Evolutionary conservation across 805 yeast genomes (phyloP), one percentile per base, ranked within the genome.

Genomic region (Hermanozyma aechmeae): DNA sequence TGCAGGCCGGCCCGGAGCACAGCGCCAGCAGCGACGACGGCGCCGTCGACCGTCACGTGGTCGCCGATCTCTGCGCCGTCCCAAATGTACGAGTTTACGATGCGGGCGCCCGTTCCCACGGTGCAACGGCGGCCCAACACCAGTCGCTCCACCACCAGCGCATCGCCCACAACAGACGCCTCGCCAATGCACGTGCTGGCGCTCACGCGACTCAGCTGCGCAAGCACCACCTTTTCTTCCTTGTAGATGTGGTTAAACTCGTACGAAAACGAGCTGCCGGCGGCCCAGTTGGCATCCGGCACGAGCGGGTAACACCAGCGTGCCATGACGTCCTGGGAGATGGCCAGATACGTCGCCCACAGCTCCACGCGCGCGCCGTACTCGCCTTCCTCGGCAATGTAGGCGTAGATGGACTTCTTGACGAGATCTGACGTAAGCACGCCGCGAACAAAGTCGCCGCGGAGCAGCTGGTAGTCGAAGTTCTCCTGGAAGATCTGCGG

Each of bases 341-440:
- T 76, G 8, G 95, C 87, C 50, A 81, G 89, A 53, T 87, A 92
- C 0, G 97, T 85, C 48, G 83, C 83, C 79, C 92, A 79, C 50
- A 89, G 80, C 48, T 87, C 93, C n/a, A 85, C 97, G 49, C 98
- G 73, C 2, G 95, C 92, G 16, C 95, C 95, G 48, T 86, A 87
- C 37, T 59, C 67, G 34, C 80, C 78, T 30, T 75, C 78, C 29
- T 72, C 75, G 13, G 92, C 71, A 25, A 87, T 73, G 48, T 84
- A 86, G 0, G 95, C 85, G 53, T 89, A 89, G 17, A 92, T 82
- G 32, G 87, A 81, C 51, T 92, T 89, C 40, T 86, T 87, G 43
- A 92, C 63, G 43, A 92, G 69, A 55, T 92, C 98, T 29, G 93
- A 79, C 11, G 92, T 79, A 35, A 92, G 65, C 15, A 89, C 92